Evolutionary conservation across 495 filamentous ascomycete genomes (phyloP).

Genomic region (Neurospora cerealis): DNA sequence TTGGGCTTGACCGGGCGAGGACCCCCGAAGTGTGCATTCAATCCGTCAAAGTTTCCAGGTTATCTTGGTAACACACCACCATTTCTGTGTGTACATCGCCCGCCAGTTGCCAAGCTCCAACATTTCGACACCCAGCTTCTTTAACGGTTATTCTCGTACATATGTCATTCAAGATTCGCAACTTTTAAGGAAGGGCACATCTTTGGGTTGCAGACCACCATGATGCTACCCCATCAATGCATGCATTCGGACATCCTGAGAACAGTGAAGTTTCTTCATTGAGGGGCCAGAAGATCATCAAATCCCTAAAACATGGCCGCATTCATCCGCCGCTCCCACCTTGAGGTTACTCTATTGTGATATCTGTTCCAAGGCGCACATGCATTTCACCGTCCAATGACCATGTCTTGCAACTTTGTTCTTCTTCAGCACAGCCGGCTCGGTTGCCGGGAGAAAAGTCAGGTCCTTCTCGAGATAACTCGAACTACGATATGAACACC

Average conservation of each 20-base stretch:
- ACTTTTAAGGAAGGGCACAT: neutral
- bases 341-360: neutral
- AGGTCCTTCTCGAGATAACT: neutral
- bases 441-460: neutral
- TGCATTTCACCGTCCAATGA: neutral
- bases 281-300: neutral
- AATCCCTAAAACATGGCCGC: neutral
- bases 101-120: neutral
- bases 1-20: neutral
- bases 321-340: neutral
- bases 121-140: neutral
- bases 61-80: neutral
- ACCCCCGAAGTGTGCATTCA: neutral
- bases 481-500: neutral
- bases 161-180: neutral
- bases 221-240: neutral
- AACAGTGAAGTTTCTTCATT: neutral
- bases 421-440: neutral
- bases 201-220: neutral
- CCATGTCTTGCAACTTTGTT: neutral
- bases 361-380: neutral
- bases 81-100: neutral
- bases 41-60: neutral
- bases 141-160: neutral
- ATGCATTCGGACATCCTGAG: neutral